Evolutionary conservation across 2,329 filamentous ascomycete genomes (phyloP).

Genomic region (Arthrobotrys iridis): DNA sequence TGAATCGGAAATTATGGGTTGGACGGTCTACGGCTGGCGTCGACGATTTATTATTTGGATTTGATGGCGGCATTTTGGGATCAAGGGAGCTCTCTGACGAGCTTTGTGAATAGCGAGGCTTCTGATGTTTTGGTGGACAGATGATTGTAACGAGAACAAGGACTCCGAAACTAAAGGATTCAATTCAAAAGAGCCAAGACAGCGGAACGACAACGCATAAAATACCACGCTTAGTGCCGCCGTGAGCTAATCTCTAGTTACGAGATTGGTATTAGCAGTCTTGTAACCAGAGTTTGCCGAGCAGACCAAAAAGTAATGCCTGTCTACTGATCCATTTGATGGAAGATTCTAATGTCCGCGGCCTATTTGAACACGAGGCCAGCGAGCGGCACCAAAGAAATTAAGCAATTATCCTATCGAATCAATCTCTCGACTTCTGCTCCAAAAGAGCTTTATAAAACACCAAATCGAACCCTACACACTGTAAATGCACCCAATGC

Average conservation of each 20-base stretch:
- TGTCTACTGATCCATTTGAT: no score
- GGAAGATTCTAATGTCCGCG: no score
- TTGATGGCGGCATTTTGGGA: conserved; percentile 32
- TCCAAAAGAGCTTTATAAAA: conserved; percentile 32
- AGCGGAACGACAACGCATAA: conserved; percentile 38
- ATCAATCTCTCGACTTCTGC: conserved; percentile 11
- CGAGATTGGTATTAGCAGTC: no score
- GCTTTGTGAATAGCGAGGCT: background rate
- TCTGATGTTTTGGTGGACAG: background rate
- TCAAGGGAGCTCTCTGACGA: background rate
- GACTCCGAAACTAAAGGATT: background rate
- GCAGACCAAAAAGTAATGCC: no score
- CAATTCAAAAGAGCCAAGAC: no score
- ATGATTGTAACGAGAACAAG: background rate
- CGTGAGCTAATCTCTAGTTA: no score
- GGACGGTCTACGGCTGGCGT: conserved; percentile 59
- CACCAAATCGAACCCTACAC: conserved; percentile 27
- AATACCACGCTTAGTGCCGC: conserved; percentile 40
- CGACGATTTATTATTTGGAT: conserved; percentile 25
- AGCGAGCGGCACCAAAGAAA: background rate
- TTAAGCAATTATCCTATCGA: background rate
- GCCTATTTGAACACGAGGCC: background rate
- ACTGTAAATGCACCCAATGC: conserved; percentile 47
- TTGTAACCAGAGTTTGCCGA: no score
- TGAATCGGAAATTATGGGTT: conserved; percentile 71